These are phyloP conservation scores for Picea engelmannii DNA, from an alignment of 83 land plant species.

Conservation along the genomic window DNA sequence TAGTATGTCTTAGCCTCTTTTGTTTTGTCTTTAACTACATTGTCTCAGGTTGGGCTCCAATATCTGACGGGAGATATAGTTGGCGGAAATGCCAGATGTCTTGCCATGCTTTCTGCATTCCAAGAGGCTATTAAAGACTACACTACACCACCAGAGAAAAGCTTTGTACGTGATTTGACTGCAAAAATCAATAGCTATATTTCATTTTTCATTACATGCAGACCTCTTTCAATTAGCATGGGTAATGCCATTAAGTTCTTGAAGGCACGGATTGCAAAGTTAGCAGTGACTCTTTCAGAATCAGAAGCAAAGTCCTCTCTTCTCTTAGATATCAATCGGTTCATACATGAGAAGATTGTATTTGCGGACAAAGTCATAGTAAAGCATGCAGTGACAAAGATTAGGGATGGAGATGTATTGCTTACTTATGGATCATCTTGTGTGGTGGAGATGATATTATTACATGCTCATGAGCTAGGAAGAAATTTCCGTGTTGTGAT, in stretches of 20 bases:
- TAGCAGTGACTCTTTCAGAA: slow-evolving; percentile 67
- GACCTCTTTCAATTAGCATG: slow-evolving; percentile 97
- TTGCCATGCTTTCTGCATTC: slow-evolving; percentile 93
- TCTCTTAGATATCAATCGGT: slow-evolving; percentile 72
- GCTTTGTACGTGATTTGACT: slow-evolving; percentile 75
- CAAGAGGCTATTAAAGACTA: slow-evolving; percentile 81
- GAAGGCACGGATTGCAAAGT: slow-evolving; percentile 68
- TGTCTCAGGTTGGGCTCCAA: slow-evolving; percentile 86
- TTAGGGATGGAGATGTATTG: slow-evolving; percentile 93
- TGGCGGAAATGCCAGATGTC: slow-evolving; percentile 98
- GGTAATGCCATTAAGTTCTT: slow-evolving; percentile 95
- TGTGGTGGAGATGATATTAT: slow-evolving; percentile 81
- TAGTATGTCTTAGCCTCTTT: not conserved
- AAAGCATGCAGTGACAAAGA: slow-evolving; percentile 81
- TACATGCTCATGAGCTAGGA: slow-evolving; percentile 76
- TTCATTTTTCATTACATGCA: slow-evolving; percentile 81
- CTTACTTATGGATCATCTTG: slow-evolving; percentile 87
- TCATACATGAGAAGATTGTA: slow-evolving; percentile 86
- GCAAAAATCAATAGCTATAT: slow-evolving; percentile 84
- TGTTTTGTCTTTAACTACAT: not conserved
- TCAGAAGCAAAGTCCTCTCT: slow-evolving; percentile 85
- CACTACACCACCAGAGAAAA: slow-evolving; percentile 80
- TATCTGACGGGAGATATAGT: slow-evolving; percentile 77
- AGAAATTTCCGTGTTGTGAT: slow-evolving; percentile 86
- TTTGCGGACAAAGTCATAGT: slow-evolving; percentile 92